Conservation (phyloP, 345 rosid species). For the Acer campestre region DNA sequence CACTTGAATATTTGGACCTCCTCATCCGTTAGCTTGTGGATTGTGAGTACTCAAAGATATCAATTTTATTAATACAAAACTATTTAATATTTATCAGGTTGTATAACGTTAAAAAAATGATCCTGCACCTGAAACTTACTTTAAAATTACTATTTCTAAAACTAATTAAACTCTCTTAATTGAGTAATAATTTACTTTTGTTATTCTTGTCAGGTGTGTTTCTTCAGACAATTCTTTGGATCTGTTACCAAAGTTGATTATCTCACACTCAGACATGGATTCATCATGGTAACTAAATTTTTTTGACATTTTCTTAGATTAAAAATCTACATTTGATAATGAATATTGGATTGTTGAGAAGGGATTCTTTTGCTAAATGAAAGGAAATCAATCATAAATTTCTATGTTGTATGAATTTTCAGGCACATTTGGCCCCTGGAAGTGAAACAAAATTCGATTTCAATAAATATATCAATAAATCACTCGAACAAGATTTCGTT, state of each 20-base stretch:
- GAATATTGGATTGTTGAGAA: not conserved
- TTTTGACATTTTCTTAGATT: not conserved
- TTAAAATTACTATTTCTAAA: no score
- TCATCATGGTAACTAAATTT: constrained; percentile 56
- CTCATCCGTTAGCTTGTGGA: constrained; percentile 73
- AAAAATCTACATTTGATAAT: not conserved
- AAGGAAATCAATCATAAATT: not conserved
- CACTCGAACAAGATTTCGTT: constrained; percentile 85
- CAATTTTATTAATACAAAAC: not conserved
- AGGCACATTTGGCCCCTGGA: constrained; percentile 91
- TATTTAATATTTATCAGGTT: no score
- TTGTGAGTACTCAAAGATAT: constrained; percentile 46
- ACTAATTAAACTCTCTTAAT: no score
- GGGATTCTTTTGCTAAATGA: not conserved
- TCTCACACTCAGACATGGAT: constrained; percentile 86
- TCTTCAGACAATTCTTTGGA: constrained; percentile 89
- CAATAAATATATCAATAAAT: constrained; percentile 76
- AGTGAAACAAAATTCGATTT: constrained; percentile 74
- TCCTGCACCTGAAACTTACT: no score
- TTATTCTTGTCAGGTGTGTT: constrained; percentile 59
- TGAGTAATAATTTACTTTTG: not conserved
- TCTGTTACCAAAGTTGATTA: constrained; percentile 91
- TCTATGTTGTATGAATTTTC: constrained; percentile 23
- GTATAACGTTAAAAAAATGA: no score
- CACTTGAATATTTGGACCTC: constrained; percentile 77